Percentiles rank a stretch among this genome's conserved stretches.
These are phyloP conservation scores for Flaveria robusta DNA, from an alignment of 129 eudicot species.

Conservation along the genomic window DNA sequence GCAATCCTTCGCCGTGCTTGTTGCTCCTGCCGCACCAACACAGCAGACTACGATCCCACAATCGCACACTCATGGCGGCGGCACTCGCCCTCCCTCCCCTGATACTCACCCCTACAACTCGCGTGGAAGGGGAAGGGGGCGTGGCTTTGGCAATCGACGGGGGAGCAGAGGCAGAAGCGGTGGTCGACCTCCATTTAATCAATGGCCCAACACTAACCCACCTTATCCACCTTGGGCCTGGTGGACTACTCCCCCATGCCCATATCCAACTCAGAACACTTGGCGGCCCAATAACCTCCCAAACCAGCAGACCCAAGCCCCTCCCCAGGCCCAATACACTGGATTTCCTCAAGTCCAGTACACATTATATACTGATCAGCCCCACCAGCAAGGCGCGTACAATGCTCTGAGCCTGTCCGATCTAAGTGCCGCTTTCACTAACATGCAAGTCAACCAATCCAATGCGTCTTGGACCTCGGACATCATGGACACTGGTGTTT, in stretches of 20 bases:
- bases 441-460: not conserved
- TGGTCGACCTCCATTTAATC: not conserved
- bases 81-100: too few relatives aligned
- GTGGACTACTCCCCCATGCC: not conserved
- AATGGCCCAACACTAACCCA: not conserved
- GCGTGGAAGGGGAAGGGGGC: too few relatives aligned
- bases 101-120: too few relatives aligned
- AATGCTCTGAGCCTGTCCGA: not conserved
- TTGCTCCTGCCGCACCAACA: too few relatives aligned
- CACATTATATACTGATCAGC: too few relatives aligned
- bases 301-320: not conserved
- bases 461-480: not conserved
- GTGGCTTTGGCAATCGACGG: too few relatives aligned
- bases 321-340: not conserved
- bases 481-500: not conserved
- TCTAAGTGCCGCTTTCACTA: not conserved
- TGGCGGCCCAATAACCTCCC: not conserved
- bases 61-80: too few relatives aligned
- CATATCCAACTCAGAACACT: not conserved
- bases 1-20: too few relatives aligned
- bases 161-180: not conserved
- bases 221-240: too few relatives aligned
- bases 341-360: not conserved
- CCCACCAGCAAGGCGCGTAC: not conserved
- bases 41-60: too few relatives aligned